Conservation (phyloP, 139 green algal species). For the Chlorella vulgaris region DNA sequence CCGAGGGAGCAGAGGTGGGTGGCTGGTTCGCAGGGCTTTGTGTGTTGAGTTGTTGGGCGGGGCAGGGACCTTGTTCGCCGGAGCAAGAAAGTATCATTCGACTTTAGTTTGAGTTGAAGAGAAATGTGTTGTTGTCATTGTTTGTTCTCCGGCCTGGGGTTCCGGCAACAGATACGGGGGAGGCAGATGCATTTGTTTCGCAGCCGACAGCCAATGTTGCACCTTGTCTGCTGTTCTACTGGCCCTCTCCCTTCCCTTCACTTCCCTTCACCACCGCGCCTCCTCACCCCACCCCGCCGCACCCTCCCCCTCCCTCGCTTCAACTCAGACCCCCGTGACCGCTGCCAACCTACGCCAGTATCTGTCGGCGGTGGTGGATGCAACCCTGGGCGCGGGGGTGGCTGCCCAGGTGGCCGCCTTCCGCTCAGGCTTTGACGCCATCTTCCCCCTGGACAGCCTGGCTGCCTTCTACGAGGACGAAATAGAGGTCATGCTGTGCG, state of each 20-base stretch:
- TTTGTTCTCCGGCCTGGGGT: too few relatives aligned
- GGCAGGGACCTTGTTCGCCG: too few relatives aligned
- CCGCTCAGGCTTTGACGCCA: slow-evolving; percentile 82
- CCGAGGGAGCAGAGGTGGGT: slow-evolving; percentile 16
- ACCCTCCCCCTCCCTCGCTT: neutral
- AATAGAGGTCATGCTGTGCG: slow-evolving; percentile 94
- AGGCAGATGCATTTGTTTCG: neutral
- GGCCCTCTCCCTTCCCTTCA: neutral
- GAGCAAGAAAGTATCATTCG: too few relatives aligned
- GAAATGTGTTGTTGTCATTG: too few relatives aligned
- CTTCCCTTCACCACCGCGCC: neutral
- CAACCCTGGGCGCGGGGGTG: slow-evolving; percentile 82
- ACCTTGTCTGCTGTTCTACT: too few relatives aligned
- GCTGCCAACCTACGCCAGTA: slow-evolving; percentile 80
- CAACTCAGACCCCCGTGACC: slow-evolving; percentile 52
- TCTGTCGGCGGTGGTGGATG: slow-evolving; percentile 86
- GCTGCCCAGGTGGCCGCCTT: slow-evolving; percentile 74
- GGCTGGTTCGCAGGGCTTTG: neutral
- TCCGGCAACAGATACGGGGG: too few relatives aligned
- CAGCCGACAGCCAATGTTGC: too few relatives aligned
- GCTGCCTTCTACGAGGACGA: slow-evolving; percentile 91
- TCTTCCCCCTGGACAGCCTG: slow-evolving; percentile 72
- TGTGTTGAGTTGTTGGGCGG: neutral
- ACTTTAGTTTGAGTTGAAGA: too few relatives aligned
- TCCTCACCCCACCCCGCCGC: neutral